Base-by-base conservation (phyloP, 1,139 yeast genomes). In the Lodderomyces metapsilosis region DNA sequence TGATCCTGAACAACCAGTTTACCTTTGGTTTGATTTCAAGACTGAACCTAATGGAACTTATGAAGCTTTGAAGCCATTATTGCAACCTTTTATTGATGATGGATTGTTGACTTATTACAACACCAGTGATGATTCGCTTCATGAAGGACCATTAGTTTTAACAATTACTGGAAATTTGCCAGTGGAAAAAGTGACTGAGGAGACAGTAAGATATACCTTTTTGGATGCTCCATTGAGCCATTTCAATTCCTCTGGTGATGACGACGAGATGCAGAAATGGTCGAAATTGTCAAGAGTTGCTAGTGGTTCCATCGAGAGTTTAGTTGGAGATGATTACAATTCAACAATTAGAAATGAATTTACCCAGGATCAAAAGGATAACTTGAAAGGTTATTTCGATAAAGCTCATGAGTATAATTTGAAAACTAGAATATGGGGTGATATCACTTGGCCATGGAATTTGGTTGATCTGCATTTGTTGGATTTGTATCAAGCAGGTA, bases 341-440 rank as follows among this genome's bases (percentile, higher is more conserved):
- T 28, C 43, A 4, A 52, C 55, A 16, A 38, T 34, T 4, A 38
- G 32, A 9, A 39, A 50, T n/a, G 44, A 50, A 16, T 66, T 70
- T 27, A 48, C 54, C 8, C 48, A 49, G 1, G 46, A 39, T 1
- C 66, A 66, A 32, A 51, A 51, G 39, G n/a, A 33, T 2, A 52
- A 34, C 12, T 45, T 71, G 24, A 45, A 50, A 12, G 40, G 41
- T 2, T 47, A 41, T 34, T 57, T 69, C 35, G 61, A 59, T 21
- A 44, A 42, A 18, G 76, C 76, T 12, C 76, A 71, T 45, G 45
- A 58, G 25, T 58, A 61, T 43, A 64, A 64, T 2, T 49, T 71
- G 35, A 67, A 67, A 43, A 68, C 76, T 0, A 55, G 76, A 44
- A 53, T 71, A 12, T 71, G 76, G 76, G 76, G 76, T 9, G 74